Evolutionary conservation across 2,329 filamentous ascomycete species (phyloP).

Genomic region (Colletotrichum sp.): DNA sequence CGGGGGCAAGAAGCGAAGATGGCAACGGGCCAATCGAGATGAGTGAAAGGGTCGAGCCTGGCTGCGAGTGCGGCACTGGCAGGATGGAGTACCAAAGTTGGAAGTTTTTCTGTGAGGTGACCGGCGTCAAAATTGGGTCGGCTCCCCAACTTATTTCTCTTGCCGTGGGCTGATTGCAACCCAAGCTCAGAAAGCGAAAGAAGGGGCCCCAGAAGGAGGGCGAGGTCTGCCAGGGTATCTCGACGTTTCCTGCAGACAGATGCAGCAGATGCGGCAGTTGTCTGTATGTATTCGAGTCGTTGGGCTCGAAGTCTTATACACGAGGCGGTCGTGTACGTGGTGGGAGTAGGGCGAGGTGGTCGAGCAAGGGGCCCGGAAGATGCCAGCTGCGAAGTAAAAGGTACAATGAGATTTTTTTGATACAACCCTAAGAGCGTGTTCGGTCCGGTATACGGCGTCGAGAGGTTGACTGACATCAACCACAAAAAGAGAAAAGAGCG

Average conservation of each 20-base stretch:
- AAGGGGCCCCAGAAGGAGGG: neutral
- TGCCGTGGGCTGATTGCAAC: slow-evolving; percentile 15
- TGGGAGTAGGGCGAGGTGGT: neutral
- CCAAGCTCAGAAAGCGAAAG: neutral
- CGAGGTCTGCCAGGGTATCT: neutral
- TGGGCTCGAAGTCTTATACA: neutral
- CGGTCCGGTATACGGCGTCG: neutral
- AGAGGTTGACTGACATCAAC: neutral
- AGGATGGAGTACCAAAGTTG: slow-evolving; percentile 15
- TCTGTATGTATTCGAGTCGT: neutral
- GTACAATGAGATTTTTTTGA: neutral
- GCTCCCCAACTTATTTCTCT: slow-evolving; percentile 13
- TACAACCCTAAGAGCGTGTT: neutral
- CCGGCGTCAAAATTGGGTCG: slow-evolving; percentile 20
- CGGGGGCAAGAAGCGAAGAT: slow-evolving; percentile 9
- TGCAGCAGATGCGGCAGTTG: neutral
- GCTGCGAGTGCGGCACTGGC: slow-evolving; percentile 16
- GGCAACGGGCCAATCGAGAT: slow-evolving; percentile 20
- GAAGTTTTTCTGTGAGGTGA: slow-evolving; percentile 9
- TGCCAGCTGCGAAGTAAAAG: neutral
- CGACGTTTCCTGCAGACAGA: neutral
- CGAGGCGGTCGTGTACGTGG: neutral
- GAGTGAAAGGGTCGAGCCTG: neutral
- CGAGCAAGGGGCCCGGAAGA: neutral
- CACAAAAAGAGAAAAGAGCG: neutral